These are phyloP conservation scores for Fraxinus americana DNA, from an alignment of 257 asterid species.

Conservation along the genomic window DNA sequence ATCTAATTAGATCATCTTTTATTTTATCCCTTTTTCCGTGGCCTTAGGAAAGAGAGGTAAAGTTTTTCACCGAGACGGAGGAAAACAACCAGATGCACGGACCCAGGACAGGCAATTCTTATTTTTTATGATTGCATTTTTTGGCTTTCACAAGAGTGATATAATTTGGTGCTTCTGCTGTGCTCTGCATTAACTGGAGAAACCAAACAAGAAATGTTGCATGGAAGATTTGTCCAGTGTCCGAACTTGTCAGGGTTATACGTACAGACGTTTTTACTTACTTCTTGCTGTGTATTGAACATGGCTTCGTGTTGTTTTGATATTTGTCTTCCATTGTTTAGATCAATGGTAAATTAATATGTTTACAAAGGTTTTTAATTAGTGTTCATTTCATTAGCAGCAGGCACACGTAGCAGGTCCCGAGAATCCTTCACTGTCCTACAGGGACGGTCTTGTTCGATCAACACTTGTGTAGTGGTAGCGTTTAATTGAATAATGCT, in stretches of 20 bases:
- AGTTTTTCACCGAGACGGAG: conserved; percentile 96
- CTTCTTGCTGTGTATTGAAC: conserved; percentile 47
- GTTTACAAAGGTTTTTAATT: background rate
- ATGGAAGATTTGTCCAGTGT: conserved; percentile 15
- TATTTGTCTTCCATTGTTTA: conserved; percentile 26
- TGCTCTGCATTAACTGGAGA: conserved; percentile 16
- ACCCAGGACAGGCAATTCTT: conserved; percentile 92
- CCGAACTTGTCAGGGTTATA: conserved; percentile 18
- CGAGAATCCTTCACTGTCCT: too few species aligned
- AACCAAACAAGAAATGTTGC: conserved; percentile 17
- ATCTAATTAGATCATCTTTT: background rate
- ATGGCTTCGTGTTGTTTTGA: conserved; percentile 28
- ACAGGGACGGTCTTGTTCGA: too few species aligned
- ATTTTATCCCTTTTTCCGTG: background rate
- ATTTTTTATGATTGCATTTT: conserved; percentile 60
- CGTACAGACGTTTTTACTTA: conserved; percentile 31
- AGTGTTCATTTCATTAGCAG: background rate
- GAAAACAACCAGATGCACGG: conserved; percentile 99
- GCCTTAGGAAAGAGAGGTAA: conserved; percentile 87
- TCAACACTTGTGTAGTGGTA: too few species aligned
- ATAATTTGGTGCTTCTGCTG: conserved; percentile 14
- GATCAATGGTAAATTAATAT: conserved; percentile 2
- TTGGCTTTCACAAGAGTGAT: conserved; percentile 9
- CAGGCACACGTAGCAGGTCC: background rate
- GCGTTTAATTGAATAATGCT: too few species aligned